Base-by-base conservation (phyloP, 169 alveolate species). In the Eimeria sp. region DNA sequence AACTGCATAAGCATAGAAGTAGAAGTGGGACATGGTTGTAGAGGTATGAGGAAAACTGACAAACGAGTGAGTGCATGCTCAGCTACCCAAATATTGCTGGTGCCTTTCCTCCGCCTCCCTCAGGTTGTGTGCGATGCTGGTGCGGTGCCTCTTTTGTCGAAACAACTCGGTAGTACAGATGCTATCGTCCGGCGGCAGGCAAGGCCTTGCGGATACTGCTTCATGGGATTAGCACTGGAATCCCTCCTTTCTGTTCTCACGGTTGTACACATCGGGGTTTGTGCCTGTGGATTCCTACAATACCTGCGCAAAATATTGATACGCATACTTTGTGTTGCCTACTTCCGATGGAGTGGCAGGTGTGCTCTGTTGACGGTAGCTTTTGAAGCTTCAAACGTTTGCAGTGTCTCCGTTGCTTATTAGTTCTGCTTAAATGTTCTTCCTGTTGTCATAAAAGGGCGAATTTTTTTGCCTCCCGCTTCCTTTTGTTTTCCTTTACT, bases 171-270 rank as follows among this genome's bases (percentile, higher is more conserved):
- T 52, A 98, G 98, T 96, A 98, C 98, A 62, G 99, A 99, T 90
- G 98, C 99, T 46, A 98, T 98, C 56, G 97, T 99, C 71, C 98
- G 98, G 97, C 97, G 99, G 64, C 98, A 98, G 96, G 97, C 85
- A 93, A 25, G 87, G 58, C 85, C 43, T 60, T 43, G 16, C 8
- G 56, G 37, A 18, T 40, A 40, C 4, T 40, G 30, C 33, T 40
- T 40, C 58, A 16, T 2, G 33, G 33, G 23, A 40, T 40, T 40
- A 13, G 33, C 4, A 74, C 20, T 23, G 6, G 16, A 2, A 20
- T 0, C 2, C 46, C 30, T 9, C 6, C 43, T 6, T 6, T 20
- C 25, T 40, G 56, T 20, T 8, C 0, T 14, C 6, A 10, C 40
- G 20, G 33, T 13, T 74, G 83, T 18, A 74, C 1, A 8, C 6